Base-by-base conservation (phyloP, 2,329 filamentous ascomycete species). In the Anthostomella pinea region DNA sequence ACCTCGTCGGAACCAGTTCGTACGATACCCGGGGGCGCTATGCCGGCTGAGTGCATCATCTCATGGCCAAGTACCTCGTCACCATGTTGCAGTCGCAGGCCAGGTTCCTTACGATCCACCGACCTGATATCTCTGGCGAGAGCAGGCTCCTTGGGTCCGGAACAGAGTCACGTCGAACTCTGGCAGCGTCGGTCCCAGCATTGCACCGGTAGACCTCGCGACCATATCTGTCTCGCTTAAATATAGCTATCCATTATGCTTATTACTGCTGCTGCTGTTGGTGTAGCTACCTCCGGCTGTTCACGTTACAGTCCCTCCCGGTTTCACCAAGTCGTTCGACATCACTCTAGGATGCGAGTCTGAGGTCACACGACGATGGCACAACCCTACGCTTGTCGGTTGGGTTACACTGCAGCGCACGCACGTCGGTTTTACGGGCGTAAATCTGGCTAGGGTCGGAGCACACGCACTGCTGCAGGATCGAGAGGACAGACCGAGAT, bases 391-490 rank as follows among this genome's bases (percentile, higher is more conserved):
- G 30, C 45, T 38, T 42, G 43, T 41, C 35, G 44, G 36, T 43
- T 43, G n/a, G 41, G 47, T 52, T 21, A 19, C 45, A 52, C 49
- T n/a, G 39, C 47, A 52, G 47, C 18, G 29, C 38, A 44, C 40
- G 45, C 45, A 48, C 41, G 35, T 44, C 39, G 45, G 41, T 49
- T 52, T 57, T 58, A 58, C 54, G 53, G 46, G 38, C 54, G 54
- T 58, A 58, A 58, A 49, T 41, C 32, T 49, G 37, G 35, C 35
- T 42, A 51, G 29, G 39, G 45, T 49, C 47, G 48, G 49, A 48
- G 49, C 41, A 56, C 53, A 50, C 56, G 56, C 52, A 41, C 54
- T 43, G 48, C 52, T 60, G 56, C 56, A 60, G 57, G 56, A 60
- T 59, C 56, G 56, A 58, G 48, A 41, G 45, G 53, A 48, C 54